Evolutionary conservation across 208 protist species (phyloP).

Genomic region (Naegleria fowleri): DNA sequence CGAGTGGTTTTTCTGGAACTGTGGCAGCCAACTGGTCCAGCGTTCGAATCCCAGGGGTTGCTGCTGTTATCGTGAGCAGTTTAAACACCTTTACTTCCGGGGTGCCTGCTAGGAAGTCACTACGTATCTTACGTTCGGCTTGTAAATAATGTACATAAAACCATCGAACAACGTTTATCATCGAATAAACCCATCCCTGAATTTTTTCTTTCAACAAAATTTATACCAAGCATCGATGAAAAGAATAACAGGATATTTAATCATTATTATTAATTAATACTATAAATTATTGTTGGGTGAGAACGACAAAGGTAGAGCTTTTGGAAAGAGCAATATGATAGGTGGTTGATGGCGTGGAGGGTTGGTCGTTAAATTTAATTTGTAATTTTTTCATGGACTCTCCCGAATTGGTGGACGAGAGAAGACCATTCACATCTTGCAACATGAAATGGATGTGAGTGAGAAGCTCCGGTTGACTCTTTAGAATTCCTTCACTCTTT

Average conservation of each 20-base stretch:
- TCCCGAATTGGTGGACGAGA: neutral
- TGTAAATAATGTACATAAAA: too few relatives aligned
- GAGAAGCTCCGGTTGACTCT: neutral
- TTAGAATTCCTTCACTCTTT: neutral
- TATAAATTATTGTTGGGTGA: neutral
- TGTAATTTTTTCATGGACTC: neutral
- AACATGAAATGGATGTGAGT: neutral
- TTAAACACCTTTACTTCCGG: too few relatives aligned
- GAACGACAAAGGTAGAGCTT: neutral
- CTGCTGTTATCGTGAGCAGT: too few relatives aligned
- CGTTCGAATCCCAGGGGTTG: too few relatives aligned
- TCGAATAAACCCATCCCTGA: too few relatives aligned
- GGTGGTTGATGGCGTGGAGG: neutral
- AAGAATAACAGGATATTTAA: too few relatives aligned
- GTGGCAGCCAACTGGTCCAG: too few relatives aligned
- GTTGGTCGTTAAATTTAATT: neutral
- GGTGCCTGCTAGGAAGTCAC: too few relatives aligned
- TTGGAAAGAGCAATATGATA: neutral
- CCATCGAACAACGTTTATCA: too few relatives aligned
- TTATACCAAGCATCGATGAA: too few relatives aligned
- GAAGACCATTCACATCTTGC: neutral
- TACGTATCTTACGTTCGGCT: too few relatives aligned
- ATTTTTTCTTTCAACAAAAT: neutral
- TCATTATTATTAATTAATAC: neutral
- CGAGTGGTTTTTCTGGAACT: too few relatives aligned